Percentiles rank a stretch among this genome's conserved stretches.
Conservation (phyloP, 2,329 filamentous ascomycete species). For the Paraphaeosphaeria minitans region DNA sequence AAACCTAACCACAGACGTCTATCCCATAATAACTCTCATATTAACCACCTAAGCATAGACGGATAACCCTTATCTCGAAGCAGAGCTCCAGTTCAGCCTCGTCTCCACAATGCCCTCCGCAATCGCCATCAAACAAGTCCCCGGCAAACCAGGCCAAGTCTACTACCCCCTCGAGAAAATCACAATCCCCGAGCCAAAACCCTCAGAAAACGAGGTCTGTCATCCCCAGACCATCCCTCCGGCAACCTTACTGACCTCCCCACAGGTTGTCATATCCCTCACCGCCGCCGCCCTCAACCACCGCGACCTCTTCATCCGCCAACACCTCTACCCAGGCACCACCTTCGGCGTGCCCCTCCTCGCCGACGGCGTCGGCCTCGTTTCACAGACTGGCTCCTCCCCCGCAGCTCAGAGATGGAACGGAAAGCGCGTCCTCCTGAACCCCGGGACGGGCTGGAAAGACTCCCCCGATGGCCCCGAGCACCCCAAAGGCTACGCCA, state of each 20-base stretch:
- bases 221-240: neutral
- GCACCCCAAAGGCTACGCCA: constrained; percentile 60
- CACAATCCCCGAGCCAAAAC: constrained; percentile 32
- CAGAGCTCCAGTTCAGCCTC: neutral
- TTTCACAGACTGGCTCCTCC: constrained; percentile 66
- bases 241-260: neutral
- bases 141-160: constrained; percentile 85
- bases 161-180: constrained; percentile 69
- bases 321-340: constrained; percentile 86
- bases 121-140: constrained; percentile 69
- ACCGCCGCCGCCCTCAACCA: constrained; percentile 88
- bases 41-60: neutral
- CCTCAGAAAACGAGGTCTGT: constrained; percentile 38
- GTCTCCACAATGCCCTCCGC: constrained; percentile 54
- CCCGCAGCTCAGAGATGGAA: constrained; percentile 61
- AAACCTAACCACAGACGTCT: too few species aligned
- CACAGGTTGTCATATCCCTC: constrained; percentile 75
- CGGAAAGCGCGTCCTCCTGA: constrained; percentile 75
- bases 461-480: constrained; percentile 76
- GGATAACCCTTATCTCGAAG: neutral
- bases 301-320: constrained; percentile 91
- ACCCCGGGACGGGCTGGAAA: constrained; percentile 79
- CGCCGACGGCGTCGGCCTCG: constrained; percentile 79
- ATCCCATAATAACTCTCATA: neutral
- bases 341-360: constrained; percentile 79